These are phyloP conservation scores for Mortierella sp. DNA, from an alignment of 371 early-diverging fungal genomes.

Conservation along the genomic window DNA sequence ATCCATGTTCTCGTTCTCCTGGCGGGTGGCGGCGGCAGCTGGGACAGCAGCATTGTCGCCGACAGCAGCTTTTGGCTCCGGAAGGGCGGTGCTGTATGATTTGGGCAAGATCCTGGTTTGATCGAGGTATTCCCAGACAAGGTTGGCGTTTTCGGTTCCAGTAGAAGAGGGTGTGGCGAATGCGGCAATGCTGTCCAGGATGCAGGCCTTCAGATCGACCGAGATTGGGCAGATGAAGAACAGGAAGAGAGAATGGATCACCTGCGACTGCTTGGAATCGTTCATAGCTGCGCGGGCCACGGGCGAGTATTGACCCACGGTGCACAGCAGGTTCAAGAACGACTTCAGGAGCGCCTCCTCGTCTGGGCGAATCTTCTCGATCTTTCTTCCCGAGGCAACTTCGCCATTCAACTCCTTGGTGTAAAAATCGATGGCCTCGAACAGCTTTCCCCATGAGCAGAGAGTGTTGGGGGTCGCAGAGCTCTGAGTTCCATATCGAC, in stretches of 20 bases:
- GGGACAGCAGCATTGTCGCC: conserved; percentile 43
- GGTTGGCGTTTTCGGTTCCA: conserved; percentile 66
- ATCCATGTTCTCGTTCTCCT: conserved; percentile 42
- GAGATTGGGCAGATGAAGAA: conserved; percentile 79
- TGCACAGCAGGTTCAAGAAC: conserved; percentile 74
- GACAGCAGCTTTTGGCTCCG: conserved; percentile 43
- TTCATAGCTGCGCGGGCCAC: conserved; percentile 72
- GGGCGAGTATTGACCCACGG: conserved; percentile 73
- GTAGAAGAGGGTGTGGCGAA: conserved; percentile 69
- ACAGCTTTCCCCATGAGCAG: conserved; percentile 74
- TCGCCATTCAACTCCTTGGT: conserved; percentile 51
- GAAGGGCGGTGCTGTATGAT: conserved; percentile 45
- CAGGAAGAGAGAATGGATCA: conserved; percentile 75
- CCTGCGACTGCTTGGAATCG: conserved; percentile 70
- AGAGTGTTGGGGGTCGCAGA: conserved; percentile 59
- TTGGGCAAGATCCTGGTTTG: conserved; percentile 77
- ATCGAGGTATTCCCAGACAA: conserved; percentile 81
- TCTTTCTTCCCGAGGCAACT: conserved; percentile 26
- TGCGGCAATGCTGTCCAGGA: conserved; percentile 80
- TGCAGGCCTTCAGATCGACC: conserved; percentile 81
- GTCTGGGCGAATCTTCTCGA: conserved; percentile 65
- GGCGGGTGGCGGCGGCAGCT: conserved; percentile 34
- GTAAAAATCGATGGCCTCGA: conserved; percentile 69
- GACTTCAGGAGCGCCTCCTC: conserved; percentile 75
- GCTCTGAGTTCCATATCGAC: conserved; percentile 55